These are phyloP conservation scores for Nigrospora sphaerica DNA, from an alignment of 2,329 filamentous ascomycete genomes.

Conservation along the genomic window DNA sequence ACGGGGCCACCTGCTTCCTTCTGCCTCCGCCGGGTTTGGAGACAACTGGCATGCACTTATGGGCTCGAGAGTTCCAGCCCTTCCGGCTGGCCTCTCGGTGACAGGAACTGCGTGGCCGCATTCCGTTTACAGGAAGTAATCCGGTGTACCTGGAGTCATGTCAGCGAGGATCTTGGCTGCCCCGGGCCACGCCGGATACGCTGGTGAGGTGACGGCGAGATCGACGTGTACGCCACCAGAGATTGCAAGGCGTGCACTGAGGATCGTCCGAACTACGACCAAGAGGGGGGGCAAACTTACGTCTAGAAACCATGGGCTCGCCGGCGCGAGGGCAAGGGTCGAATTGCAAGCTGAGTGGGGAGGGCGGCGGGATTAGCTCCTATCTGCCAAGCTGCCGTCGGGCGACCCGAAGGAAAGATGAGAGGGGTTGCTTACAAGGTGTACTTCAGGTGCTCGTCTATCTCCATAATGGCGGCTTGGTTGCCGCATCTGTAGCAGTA, in stretches of 20 bases:
- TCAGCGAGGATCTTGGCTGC: constrained; percentile 7
- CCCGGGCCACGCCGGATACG: constrained; percentile 10
- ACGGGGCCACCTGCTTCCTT: too few relatives aligned
- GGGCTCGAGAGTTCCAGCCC: too few relatives aligned
- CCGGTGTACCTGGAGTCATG: constrained; percentile 64
- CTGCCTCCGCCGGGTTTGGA: too few relatives aligned
- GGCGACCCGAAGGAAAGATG: not conserved
- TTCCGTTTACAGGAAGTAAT: constrained; percentile 83
- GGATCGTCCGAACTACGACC: not conserved
- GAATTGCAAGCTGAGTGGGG: constrained; percentile 79
- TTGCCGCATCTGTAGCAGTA: constrained; percentile 99
- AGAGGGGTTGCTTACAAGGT: constrained; percentile 78
- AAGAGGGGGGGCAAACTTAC: constrained; percentile 34
- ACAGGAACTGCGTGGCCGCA: not conserved
- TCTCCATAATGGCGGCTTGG: constrained; percentile 99
- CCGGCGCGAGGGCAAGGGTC: constrained; percentile 95
- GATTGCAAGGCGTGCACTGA: too few relatives aligned
- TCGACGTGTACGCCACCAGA: too few relatives aligned
- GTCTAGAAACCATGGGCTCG: constrained; percentile 97
- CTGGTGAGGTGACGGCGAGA: too few relatives aligned
- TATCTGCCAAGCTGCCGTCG: not conserved
- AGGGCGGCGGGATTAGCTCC: constrained; percentile 9
- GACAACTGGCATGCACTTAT: too few relatives aligned
- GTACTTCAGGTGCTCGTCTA: constrained; percentile 98
- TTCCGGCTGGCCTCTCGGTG: not conserved